Conservation (phyloP, 305 asterid species). For the Withania somnifera region DNA sequence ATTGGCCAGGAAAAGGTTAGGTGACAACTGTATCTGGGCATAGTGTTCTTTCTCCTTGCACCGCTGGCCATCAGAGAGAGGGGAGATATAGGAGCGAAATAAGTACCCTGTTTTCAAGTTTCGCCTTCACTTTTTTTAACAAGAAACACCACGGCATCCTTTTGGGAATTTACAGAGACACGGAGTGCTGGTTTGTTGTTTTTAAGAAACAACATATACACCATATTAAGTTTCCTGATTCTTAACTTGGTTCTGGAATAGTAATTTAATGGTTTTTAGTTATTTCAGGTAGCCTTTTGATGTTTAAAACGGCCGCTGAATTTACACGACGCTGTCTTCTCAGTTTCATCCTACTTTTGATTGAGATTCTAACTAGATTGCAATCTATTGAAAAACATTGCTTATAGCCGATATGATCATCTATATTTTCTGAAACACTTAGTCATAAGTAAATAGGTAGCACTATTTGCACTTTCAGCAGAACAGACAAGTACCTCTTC, state of each 20-base stretch:
- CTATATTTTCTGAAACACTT: neutral
- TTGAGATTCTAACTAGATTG: neutral
- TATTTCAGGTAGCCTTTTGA: neutral
- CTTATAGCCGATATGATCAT: neutral
- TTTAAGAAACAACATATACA: neutral
- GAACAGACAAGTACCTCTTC: constrained; percentile 40
- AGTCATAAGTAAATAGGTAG: neutral
- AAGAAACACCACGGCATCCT: neutral
- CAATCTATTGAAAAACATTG: neutral
- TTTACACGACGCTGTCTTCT: neutral
- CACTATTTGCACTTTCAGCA: neutral
- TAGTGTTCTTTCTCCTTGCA: neutral
- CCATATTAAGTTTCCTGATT: neutral
- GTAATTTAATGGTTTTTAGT: neutral
- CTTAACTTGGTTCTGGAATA: neutral
- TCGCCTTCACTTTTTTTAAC: neutral
- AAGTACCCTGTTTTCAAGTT: neutral
- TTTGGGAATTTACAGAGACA: neutral
- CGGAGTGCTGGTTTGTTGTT: neutral
- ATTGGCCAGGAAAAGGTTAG: neutral
- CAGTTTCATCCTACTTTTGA: neutral
- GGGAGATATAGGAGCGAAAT: neutral
- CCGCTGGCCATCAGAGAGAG: neutral
- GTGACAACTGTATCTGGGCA: neutral
- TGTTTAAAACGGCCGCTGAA: neutral